Conservation (phyloP, 805 yeast genomes). For the Candida golubevii region DNA sequence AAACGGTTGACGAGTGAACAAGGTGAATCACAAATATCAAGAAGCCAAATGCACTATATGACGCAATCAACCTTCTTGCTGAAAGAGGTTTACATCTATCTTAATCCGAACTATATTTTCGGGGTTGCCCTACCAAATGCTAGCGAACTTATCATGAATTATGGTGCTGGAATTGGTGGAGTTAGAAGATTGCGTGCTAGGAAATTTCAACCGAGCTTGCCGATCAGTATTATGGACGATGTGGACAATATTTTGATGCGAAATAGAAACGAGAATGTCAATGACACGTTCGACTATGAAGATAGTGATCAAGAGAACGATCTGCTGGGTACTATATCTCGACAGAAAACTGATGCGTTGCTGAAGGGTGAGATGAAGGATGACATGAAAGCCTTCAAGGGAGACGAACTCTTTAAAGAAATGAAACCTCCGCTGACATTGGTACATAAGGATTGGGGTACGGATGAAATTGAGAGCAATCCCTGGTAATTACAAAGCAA, state of each 20-base stretch:
- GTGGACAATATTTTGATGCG: constrained; percentile 53
- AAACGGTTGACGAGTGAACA: constrained; percentile 32
- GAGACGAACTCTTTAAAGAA: constrained; percentile 47
- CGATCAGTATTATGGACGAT: constrained; percentile 64
- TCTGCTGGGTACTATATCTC: constrained; percentile 10
- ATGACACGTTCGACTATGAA: constrained; percentile 30
- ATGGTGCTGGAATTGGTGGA: constrained; percentile 75
- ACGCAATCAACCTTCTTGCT: constrained; percentile 35
- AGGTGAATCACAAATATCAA: constrained; percentile 33
- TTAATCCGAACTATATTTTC: constrained; percentile 50
- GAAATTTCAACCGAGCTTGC: constrained; percentile 67
- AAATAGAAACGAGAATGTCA: constrained; percentile 25
- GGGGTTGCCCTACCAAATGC: constrained; percentile 68
- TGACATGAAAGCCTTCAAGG: constrained; percentile 25
- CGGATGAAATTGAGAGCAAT: constrained; percentile 52
- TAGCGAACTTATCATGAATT: constrained; percentile 64
- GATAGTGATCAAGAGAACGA: constrained; percentile 14
- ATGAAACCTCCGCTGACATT: constrained; percentile 46
- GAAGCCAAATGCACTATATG: constrained; percentile 32
- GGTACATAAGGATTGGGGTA: constrained; percentile 48
- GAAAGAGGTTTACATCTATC: constrained; percentile 41
- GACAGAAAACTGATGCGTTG: constrained; percentile 9
- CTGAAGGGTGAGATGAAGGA: constrained; percentile 7
- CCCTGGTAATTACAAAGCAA: constrained; percentile 50
- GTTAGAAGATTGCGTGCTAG: constrained; percentile 48